Percentiles rank a stretch among this genome's conserved stretches.
These are phyloP conservation scores for Aspergillus brasiliensis DNA, from an alignment of 2,329 filamentous ascomycete genomes.

Conservation along the genomic window DNA sequence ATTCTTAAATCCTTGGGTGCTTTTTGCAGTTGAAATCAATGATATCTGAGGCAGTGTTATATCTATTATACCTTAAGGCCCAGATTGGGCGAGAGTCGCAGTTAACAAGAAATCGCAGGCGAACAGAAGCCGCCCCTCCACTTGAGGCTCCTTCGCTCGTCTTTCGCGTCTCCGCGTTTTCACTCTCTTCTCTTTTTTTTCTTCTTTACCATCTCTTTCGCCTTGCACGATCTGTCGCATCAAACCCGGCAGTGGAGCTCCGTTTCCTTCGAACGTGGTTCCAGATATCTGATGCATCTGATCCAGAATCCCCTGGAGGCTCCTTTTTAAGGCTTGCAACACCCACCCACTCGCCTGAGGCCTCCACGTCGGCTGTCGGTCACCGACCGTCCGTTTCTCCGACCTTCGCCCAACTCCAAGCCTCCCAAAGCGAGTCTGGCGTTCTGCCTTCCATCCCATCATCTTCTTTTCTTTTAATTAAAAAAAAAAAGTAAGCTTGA, in stretches of 20 bases:
- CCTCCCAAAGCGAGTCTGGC: not conserved
- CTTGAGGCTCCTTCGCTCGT: constrained; percentile 1
- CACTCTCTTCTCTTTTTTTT: not conserved
- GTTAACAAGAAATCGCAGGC: not conserved
- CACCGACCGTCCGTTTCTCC: constrained; percentile 11
- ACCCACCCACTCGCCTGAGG: not conserved
- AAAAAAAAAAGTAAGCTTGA: not conserved
- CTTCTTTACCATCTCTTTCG: not conserved
- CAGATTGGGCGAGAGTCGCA: constrained; percentile 17
- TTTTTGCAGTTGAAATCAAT: not conserved
- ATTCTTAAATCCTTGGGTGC: too few relatives aligned
- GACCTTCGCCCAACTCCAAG: not conserved
- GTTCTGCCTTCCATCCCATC: not conserved
- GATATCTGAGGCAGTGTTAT: not conserved
- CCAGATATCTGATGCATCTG: not conserved
- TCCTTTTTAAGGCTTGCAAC: not conserved
- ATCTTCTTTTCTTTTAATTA: not conserved
- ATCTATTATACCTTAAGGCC: too few relatives aligned
- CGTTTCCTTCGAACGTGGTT: not conserved
- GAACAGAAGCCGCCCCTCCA: not conserved
- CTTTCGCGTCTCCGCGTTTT: not conserved
- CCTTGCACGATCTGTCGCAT: not conserved
- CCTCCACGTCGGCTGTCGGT: constrained; percentile 8
- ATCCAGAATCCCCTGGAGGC: not conserved
- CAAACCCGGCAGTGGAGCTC: not conserved